Evolutionary conservation across 495 filamentous ascomycete genomes (phyloP), one percentile per base, ranked within the genome.

Genomic region (Penicillium canariense): DNA sequence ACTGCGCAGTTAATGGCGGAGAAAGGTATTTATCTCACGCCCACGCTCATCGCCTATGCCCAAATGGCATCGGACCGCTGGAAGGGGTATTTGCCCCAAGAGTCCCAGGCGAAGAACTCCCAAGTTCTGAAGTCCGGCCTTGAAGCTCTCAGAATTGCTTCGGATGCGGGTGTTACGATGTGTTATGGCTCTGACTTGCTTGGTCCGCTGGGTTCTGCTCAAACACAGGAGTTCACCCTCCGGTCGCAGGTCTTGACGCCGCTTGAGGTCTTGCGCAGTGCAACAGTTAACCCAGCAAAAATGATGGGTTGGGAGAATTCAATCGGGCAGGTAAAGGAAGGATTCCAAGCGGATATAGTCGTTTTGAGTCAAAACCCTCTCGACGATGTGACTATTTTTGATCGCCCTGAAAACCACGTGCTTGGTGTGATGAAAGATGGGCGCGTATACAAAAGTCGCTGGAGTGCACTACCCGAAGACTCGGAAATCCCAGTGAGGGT

Each of bases 151-250:
- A 67, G 71, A 25, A 69, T 80, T 40, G 76, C 74, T 1, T 62
- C 65, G 5, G 67, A 76, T 10, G 78, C 77, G 3, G 80, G 77
- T 3, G 73, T 81, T 2, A 75, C 65, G 3, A 79, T 84, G 61
- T 83, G 79, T 58, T 82, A 72, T 62, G 80, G 80, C 4, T 78
- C 79, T 3, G 81, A 82, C 65, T 70, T 83, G 15, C 69, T 84
- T 0, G 80, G 73, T 1, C 72, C 72, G 9, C 27, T 82, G 55
- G 68, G 68, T 10, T 62, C 61, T 10, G 68, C 73, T 27, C 78
- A 84, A 66, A 76, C 68, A 3, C 65, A 72, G 27, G 81, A 83
- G 52, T 83, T 82, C 50, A 54, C 61, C 10, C 53, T 83, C 8
- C 69, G 80, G 4, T 58, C 70, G 3, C 58, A 72, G 11, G 78